Base-by-base conservation (phyloP, 495 filamentous ascomycete genomes). In the Hypoxylon subgilvum region DNA sequence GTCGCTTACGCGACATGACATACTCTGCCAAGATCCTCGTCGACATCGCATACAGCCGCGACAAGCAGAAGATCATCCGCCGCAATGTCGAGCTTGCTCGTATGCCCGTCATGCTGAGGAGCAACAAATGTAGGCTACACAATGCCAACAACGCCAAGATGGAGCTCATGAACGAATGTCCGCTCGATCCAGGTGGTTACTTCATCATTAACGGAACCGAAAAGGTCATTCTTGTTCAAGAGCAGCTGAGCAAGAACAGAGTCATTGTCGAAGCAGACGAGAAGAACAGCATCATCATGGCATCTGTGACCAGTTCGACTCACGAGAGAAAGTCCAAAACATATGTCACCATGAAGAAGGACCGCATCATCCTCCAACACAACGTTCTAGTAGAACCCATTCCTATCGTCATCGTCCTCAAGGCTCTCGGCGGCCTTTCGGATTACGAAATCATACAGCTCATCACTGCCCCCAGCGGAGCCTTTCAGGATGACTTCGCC, bases 201-300 rank as follows among this genome's bases (percentile, higher is more conserved):
- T 99, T 99, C 67, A 90, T 91, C 53, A 84, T 90, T 39, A 83
- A 85, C 59, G 88, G 88, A 6, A 89, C 88, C 41, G 94, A 99
- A 65, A 97, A 97, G 77, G 94, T 97, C 42, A 97, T 99, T 67
- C 82, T 99, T 10, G 92, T 97, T 27, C 94, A 97, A 71, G 94
- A 99, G 63, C 94, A 97, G 72, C 76, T 97, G 68, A 97, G 93
- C 79, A 97, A 97, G 79, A 99, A 99, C 74, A 82, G 94, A 76
- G 90, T 97, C 53, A 96, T 99, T 67, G 92, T 99, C 6, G 95
- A 99, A 72, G 84, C 87, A 32, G 91, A 94, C 66, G 82, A 85
- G 3, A 92, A 93, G 69, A 96, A 96, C 58, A 88, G 86, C 19
- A 87, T 95, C 52, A 89, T 96, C n/a, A 88, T 91, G 61, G 95